Evolutionary conservation across 1,139 yeast species (phyloP).

Genomic region (Sugiyamaella grinbergsii): DNA sequence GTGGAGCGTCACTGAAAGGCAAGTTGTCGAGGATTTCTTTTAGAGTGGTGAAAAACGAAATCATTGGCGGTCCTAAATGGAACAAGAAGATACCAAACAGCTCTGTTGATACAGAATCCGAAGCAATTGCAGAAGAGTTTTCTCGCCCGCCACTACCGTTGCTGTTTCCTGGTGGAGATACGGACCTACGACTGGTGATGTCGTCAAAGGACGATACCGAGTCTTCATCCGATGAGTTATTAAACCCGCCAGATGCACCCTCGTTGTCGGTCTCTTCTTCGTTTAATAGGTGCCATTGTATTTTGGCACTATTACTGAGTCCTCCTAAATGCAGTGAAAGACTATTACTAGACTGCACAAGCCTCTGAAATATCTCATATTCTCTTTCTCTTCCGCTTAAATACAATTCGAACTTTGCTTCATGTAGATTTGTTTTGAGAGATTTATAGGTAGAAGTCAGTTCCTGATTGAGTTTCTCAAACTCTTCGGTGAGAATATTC

Average conservation of each 20-base stretch:
- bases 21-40: conserved; percentile 61
- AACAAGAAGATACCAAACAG: conserved; percentile 66
- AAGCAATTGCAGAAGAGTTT: neutral
- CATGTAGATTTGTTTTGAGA: conserved; percentile 54
- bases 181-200: conserved; percentile 9
- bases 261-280: conserved; percentile 28
- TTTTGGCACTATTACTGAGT: conserved; percentile 64
- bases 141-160: too few species aligned
- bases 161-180: conserved; percentile 15
- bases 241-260: too few species aligned
- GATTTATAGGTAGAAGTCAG: conserved; percentile 48
- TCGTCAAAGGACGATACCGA: conserved; percentile 25
- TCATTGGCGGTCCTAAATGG: conserved; percentile 71
- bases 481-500: conserved; percentile 47
- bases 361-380: conserved; percentile 48
- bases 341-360: conserved; percentile 56
- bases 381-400: conserved; percentile 59
- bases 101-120: conserved; percentile 40
- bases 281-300: conserved; percentile 59
- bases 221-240: conserved; percentile 15
- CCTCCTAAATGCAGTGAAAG: conserved; percentile 67
- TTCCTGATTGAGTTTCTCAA: conserved; percentile 44
- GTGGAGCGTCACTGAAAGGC: conserved; percentile 53
- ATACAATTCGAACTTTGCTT: conserved; percentile 62
- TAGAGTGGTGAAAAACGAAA: conserved; percentile 58